A percentile compares a stretch with the other conserved stretches of the same genome.
Conservation (phyloP, 352 stramenopile species). For the Phytophthora quininea region DNA sequence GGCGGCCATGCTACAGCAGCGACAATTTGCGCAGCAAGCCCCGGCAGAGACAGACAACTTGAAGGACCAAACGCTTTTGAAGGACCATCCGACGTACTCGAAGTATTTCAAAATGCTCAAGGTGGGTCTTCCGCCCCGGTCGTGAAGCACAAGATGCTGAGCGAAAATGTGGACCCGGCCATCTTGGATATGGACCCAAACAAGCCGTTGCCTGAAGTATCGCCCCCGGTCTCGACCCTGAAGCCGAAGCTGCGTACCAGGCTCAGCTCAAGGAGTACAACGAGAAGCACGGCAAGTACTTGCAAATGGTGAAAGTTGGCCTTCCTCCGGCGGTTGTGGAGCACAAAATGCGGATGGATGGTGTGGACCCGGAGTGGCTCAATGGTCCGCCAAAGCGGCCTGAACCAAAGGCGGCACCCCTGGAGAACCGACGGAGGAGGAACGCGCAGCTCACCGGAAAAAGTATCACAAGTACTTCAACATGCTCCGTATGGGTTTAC, state of each 20-base stretch:
- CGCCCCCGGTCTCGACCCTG: constrained; percentile 28
- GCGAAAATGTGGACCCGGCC: constrained; percentile 61
- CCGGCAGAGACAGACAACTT: constrained; percentile 5
- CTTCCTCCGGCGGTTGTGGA: constrained; percentile 69
- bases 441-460: constrained; percentile 59
- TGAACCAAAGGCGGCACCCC: constrained; percentile 25
- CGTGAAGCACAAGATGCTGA: constrained; percentile 82
- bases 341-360: constrained; percentile 88
- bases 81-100: constrained; percentile 69
- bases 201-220: constrained; percentile 44
- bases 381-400: constrained; percentile 55
- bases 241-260: constrained; percentile 59
- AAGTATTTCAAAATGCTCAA: constrained; percentile 89
- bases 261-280: constrained; percentile 66
- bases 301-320: constrained; percentile 83
- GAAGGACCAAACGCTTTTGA: constrained; percentile 49
- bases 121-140: constrained; percentile 69
- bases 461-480: constrained; percentile 88
- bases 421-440: constrained; percentile 46
- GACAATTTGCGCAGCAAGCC: constrained; percentile 25
- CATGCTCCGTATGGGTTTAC: constrained; percentile 81
- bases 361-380: constrained; percentile 66
- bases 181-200: constrained; percentile 72
- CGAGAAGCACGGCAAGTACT: constrained; percentile 71
- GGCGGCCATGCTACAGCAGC: constrained; percentile 51